Percentiles rank a stretch among this genome's conserved stretches.
Evolutionary conservation across 2,329 filamentous ascomycete genomes (phyloP).

Genomic region (Phialophora tarda): DNA sequence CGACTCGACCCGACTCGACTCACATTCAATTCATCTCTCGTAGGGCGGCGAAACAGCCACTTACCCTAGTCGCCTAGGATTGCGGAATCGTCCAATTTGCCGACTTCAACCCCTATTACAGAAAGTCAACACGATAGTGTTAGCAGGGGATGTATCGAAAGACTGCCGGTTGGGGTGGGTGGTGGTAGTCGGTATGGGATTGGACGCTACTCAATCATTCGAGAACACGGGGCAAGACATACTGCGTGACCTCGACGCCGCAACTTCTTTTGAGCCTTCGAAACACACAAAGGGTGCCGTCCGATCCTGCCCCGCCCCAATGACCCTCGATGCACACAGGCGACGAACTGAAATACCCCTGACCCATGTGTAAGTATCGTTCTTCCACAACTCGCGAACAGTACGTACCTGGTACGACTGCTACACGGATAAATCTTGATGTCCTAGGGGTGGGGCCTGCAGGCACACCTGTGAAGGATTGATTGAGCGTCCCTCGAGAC

Average conservation of each 20-base stretch:
- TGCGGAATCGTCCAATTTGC: not conserved
- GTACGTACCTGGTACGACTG: not conserved
- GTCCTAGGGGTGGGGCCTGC: not conserved
- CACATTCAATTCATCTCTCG: not conserved
- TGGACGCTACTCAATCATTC: not conserved
- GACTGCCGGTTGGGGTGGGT: not conserved
- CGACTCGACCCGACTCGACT: not conserved
- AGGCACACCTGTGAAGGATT: constrained; percentile 3
- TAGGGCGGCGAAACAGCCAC: not conserved
- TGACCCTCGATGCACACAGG: not conserved
- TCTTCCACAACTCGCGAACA: not conserved
- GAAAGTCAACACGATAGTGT: not conserved
- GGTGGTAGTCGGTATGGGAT: not conserved
- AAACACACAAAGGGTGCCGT: not conserved
- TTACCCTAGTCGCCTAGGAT: not conserved
- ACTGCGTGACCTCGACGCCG: not conserved
- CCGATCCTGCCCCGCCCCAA: not conserved
- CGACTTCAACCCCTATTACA: not conserved
- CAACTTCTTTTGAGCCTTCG: not conserved
- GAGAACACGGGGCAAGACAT: not conserved
- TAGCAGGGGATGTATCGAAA: not conserved
- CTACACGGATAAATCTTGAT: not conserved
- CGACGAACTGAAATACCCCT: not conserved
- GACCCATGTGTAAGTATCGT: not conserved
- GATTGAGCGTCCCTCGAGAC: not conserved